Evolutionary conservation across 2,329 filamentous ascomycete species (phyloP).

Genomic region (Diaporthe humulicola): DNA sequence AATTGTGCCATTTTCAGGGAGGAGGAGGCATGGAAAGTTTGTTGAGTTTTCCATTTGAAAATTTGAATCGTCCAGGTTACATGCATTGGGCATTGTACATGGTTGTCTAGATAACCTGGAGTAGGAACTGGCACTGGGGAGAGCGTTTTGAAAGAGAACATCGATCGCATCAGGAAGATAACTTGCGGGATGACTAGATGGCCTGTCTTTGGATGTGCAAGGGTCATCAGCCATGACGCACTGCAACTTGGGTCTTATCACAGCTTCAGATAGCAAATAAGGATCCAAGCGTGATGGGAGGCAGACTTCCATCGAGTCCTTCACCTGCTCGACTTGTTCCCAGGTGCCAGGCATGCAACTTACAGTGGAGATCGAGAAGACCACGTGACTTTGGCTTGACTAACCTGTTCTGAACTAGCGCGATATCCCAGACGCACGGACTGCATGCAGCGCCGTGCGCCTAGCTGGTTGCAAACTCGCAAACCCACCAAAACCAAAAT

Average conservation of each 20-base stretch:
- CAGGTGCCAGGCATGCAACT: too few relatives aligned
- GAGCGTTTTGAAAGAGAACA: not conserved
- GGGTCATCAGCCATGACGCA: not conserved
- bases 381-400: slow-evolving; percentile 23
- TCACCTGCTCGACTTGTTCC: too few relatives aligned
- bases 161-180: not conserved
- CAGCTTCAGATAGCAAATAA: not conserved
- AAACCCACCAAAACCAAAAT: slow-evolving; percentile 38
- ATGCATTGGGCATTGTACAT: not conserved
- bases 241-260: not conserved
- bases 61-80: not conserved
- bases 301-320: too few relatives aligned
- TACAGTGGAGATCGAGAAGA: too few relatives aligned
- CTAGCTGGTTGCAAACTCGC: slow-evolving; percentile 19
- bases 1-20: not conserved
- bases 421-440: not conserved
- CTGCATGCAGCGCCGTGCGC: not conserved
- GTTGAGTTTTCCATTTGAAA: not conserved
- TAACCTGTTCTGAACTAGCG: not conserved
- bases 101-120: not conserved
- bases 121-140: not conserved
- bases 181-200: not conserved
- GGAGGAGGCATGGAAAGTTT: not conserved
- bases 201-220: not conserved
- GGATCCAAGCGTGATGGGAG: not conserved